Evolutionary conservation across 2,329 filamentous ascomycete genomes (phyloP).

Genomic region (Exophiala mesophila): DNA sequence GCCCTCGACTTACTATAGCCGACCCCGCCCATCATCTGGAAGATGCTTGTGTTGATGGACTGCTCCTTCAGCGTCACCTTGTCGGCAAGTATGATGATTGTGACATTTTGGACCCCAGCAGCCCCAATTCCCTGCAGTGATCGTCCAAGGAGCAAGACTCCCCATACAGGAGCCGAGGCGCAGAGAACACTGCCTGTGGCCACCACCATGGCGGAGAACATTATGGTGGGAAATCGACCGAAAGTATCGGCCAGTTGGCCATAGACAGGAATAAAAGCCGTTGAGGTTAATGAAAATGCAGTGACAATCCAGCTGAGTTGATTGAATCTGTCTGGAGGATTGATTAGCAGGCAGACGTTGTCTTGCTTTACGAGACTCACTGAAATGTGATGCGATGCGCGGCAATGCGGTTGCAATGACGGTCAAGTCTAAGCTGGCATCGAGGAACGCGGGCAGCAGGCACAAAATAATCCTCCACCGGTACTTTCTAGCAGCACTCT

Average conservation of each 20-base stretch:
- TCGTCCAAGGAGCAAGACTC: constrained; percentile 48
- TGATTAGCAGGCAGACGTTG: not conserved
- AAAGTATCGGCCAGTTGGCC: constrained; percentile 52
- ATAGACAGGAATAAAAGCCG: constrained; percentile 47
- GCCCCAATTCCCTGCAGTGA: constrained; percentile 48
- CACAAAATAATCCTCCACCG: constrained; percentile 57
- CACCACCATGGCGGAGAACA: constrained; percentile 54
- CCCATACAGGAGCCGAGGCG: constrained; percentile 45
- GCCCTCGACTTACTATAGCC: constrained; percentile 51
- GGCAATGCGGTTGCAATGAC: constrained; percentile 58
- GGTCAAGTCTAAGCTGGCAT: constrained; percentile 60
- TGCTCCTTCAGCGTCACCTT: constrained; percentile 52
- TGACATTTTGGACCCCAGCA: constrained; percentile 55
- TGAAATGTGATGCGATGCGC: constrained; percentile 61
- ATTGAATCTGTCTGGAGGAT: constrained; percentile 59
- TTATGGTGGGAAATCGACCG: constrained; percentile 48
- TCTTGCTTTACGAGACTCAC: constrained; percentile 36
- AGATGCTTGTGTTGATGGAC: constrained; percentile 58
- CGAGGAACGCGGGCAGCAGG: constrained; percentile 55
- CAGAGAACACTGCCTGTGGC: constrained; percentile 52
- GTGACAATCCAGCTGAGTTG: constrained; percentile 49
- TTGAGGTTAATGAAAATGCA: constrained; percentile 63
- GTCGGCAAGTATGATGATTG: constrained; percentile 46
- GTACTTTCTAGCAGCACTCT: constrained; percentile 39
- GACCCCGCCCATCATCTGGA: constrained; percentile 56